Evolutionary conservation across 768 basidiomycete genomes (phyloP).

Genomic region (Lactarius evosmus): DNA sequence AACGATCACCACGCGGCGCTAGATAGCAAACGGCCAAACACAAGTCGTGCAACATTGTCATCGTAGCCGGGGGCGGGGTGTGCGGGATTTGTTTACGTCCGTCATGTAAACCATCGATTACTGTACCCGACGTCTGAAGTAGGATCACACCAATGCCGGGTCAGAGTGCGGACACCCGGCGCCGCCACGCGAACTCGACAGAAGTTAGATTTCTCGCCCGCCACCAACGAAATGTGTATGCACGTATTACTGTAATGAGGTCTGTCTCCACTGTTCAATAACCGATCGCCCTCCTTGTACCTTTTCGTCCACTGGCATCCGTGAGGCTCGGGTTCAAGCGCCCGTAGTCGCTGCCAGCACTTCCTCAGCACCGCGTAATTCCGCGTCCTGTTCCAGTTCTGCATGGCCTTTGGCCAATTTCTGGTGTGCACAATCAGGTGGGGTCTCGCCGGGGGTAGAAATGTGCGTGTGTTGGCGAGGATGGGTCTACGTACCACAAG

Average conservation of each 20-base stretch:
- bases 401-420: constrained; percentile 44
- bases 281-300: not conserved
- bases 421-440: constrained; percentile 32
- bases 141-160: no score
- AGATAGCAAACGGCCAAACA: not conserved
- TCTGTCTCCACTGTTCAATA: not conserved
- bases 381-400: constrained; percentile 37
- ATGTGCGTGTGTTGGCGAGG: not conserved
- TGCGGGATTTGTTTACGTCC: no score
- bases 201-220: not conserved
- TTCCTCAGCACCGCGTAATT: constrained; percentile 49
- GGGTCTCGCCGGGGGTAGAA: not conserved
- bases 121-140: not conserved
- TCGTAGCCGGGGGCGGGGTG: no score
- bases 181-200: not conserved
- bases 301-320: not conserved
- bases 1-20: not conserved
- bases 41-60: not conserved
- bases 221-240: not conserved
- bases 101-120: not conserved
- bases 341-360: constrained; percentile 43
- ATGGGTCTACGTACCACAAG: constrained; percentile 55
- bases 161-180: not conserved
- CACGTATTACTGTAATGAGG: not conserved
- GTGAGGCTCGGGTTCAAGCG: not conserved